Evolutionary conservation across 1,284 basidiomycete genomes (phyloP).

Genomic region (Phellopilus nigrolimitatus): DNA sequence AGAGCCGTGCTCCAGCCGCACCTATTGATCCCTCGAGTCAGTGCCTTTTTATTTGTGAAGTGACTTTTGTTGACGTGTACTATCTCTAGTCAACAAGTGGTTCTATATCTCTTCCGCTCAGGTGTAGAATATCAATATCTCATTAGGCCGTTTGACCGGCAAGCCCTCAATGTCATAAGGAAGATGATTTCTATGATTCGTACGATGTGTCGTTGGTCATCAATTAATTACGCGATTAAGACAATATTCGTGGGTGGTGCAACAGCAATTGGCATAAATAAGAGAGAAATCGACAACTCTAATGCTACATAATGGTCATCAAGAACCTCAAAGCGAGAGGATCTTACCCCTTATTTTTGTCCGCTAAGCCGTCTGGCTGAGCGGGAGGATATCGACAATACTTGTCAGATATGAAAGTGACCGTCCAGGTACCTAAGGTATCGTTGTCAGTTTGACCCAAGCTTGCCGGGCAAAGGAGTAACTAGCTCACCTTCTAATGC

Average conservation of each 20-base stretch:
- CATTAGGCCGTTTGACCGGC: not conserved
- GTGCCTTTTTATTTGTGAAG: slow-evolving; percentile 26
- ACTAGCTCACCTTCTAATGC: slow-evolving; percentile 70
- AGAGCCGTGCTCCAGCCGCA: slow-evolving; percentile 78
- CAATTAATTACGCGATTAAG: slow-evolving; percentile 5
- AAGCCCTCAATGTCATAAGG: not conserved
- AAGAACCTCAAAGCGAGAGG: not conserved
- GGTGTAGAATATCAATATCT: slow-evolving; percentile 40
- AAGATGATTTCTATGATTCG: not conserved
- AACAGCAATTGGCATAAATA: not conserved
- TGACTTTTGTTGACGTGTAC: slow-evolving; percentile 25
- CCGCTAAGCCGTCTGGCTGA: slow-evolving; percentile 35
- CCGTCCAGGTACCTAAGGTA: slow-evolving; percentile 77
- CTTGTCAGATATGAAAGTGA: slow-evolving; percentile 84
- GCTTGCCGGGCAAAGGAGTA: not conserved
- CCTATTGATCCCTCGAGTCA: slow-evolving; percentile 85
- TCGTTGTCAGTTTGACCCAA: slow-evolving; percentile 20
- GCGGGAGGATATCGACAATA: slow-evolving; percentile 77
- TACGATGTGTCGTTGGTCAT: not conserved
- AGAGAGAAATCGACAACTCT: not conserved
- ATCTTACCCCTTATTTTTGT: slow-evolving; percentile 24
- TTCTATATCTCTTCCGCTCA: slow-evolving; percentile 86
- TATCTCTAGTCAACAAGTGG: slow-evolving; percentile 76
- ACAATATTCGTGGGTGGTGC: not conserved
- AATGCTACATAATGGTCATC: not conserved